These are phyloP conservation scores for Verticillium zaregamsianum DNA, from an alignment of 2,329 filamentous ascomycete genomes.

Conservation along the genomic window DNA sequence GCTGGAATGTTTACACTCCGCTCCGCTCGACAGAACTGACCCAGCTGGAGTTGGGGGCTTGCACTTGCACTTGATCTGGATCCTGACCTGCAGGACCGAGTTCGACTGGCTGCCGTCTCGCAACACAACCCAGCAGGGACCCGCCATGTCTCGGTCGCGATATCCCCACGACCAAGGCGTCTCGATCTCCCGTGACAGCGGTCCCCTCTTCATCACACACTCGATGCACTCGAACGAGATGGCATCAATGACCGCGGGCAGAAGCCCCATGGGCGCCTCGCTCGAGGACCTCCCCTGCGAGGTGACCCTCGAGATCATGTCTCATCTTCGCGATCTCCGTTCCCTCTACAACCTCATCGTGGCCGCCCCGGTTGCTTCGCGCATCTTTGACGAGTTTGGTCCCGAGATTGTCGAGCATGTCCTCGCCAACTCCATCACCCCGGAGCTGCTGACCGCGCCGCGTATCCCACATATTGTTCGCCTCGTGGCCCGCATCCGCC, in stretches of 20 bases:
- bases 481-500: conserved; percentile 1
- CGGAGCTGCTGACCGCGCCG: not conserved
- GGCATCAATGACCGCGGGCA: not conserved
- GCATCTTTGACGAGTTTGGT: not conserved
- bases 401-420: not conserved
- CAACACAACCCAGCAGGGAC: not conserved
- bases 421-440: not conserved
- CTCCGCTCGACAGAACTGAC: not conserved
- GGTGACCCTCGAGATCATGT: not conserved
- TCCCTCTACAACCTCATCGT: conserved; percentile 2
- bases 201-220: not conserved
- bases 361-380: conserved; percentile 1
- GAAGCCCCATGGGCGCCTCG: not conserved
- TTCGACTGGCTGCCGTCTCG: not conserved
- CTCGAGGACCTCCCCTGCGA: conserved; percentile 1
- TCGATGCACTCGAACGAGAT: not conserved
- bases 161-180: not conserved
- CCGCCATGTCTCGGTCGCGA: not conserved
- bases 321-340: not conserved
- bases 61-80: not conserved
- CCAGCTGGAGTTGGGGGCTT: not conserved
- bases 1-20: not conserved
- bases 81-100: not conserved
- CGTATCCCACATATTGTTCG: not conserved
- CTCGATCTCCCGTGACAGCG: not conserved